Base-by-base conservation (phyloP, 73 alveolate species). In the Halteria grandinella region DNA sequence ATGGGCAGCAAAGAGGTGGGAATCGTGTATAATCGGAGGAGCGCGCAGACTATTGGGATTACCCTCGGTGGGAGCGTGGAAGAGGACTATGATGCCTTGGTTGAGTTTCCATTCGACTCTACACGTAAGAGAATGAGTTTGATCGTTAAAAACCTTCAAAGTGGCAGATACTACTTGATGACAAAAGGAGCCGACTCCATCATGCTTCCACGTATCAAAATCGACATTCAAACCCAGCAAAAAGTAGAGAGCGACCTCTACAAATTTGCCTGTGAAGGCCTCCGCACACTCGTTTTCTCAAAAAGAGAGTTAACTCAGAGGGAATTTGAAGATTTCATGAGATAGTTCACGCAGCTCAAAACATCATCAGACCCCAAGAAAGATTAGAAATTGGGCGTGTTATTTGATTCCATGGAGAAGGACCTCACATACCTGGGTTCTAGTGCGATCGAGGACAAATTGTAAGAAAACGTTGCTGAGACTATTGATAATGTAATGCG, bases 401-500 rank as follows among this genome's bases (percentile, higher is more conserved):
- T 84, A 0, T 84, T 63, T 76, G 93, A 83, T 51, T 91, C 83
- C 63, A 84, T 91, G 39, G 99, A 97, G 78, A 50, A 83, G 50
- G 95, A 88, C 43, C 63, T 97, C 45, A 78, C 71, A 28, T 87
- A 95, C 43, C 60, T 93, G 45, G 99, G 99, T 0, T 86, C 97
- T 44, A 89, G 97, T 7, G 99, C 99, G 1, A 92, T 94, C 36
- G 99, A 96, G 87, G 99, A 95, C 87, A 91, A 90, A 82, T 91
- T 97, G 70, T 91, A 94, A 82, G 98, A 96, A 37, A 98, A 95
- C 17, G 99, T 97, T 31, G 98, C 99, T 21, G 97, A 95, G 66
- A 96, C 99, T 28, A 95, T 97, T 31, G 79, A 78, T 49, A 69
- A 89, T 51, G 74, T 97, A 57, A 87, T 90, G 83, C 97, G 74